These are phyloP conservation scores for Boletellus deceptivus DNA, from an alignment of 1,284 basidiomycete genomes.

Conservation along the genomic window DNA sequence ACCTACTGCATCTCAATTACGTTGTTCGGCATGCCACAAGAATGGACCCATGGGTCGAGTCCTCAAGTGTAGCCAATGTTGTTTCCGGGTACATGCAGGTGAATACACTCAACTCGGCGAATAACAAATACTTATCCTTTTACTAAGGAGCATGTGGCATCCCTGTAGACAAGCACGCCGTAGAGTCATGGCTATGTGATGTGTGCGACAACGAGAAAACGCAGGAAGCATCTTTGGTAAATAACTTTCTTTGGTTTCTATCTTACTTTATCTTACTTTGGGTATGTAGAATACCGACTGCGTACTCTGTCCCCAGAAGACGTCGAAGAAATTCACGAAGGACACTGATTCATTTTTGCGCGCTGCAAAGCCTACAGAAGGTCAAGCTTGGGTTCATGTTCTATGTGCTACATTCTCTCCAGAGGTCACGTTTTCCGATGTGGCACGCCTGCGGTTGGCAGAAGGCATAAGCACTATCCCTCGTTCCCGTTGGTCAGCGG, in stretches of 20 bases:
- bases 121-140: constrained; percentile 7
- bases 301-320: constrained; percentile 69
- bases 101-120: not conserved
- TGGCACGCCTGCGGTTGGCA: constrained; percentile 66
- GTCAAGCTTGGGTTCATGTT: constrained; percentile 90
- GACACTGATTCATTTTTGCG: constrained; percentile 72
- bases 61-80: constrained; percentile 76
- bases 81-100: constrained; percentile 77
- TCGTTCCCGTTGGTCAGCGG: constrained; percentile 60
- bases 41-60: constrained; percentile 74
- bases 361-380: constrained; percentile 91
- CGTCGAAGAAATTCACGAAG: constrained; percentile 46
- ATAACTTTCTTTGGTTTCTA: constrained; percentile 3
- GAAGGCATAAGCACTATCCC: constrained; percentile 86
- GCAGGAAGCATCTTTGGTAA: constrained; percentile 75
- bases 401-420: constrained; percentile 87
- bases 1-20: constrained; percentile 55
- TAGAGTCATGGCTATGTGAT: constrained; percentile 81
- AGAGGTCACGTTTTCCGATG: constrained; percentile 80
- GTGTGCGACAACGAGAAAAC: constrained; percentile 79
- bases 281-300: constrained; percentile 63
- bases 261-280: constrained; percentile 6
- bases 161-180: constrained; percentile 54
- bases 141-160: constrained; percentile 64
- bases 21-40: constrained; percentile 75